Base-by-base conservation (phyloP, 208 protist genomes). In the Leishmania turanica region DNA sequence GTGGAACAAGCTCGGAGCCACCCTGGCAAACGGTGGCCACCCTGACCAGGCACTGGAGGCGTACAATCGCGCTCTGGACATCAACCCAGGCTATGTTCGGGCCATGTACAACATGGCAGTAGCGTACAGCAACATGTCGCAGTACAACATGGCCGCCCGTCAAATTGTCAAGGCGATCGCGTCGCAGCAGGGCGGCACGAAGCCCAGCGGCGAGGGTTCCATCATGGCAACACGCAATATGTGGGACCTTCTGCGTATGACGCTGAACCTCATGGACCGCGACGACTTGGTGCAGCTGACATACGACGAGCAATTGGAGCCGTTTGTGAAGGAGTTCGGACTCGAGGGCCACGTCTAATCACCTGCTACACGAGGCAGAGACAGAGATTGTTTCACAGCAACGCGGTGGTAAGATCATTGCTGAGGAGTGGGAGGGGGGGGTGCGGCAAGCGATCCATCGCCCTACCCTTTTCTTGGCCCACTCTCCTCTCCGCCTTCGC, bases 1-100 rank as follows among this genome's bases (percentile, higher is more conserved):
- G 75, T 98, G 96, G 94, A 98, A 98, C 87, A 97, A 97, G 90
- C 88, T 98, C 42, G 96, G 96, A 27, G 96, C 96, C 13, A 95
- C 96, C 51, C 88, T 97, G 53, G 96, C 96, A 37, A 98, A 98
- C 77, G 90, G 89, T 21, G 90, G 89, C 80, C 81, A 88, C 56
- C 83, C 90, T 11, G 84, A 91, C 27, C 89, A 97, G 73, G 96
- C 96, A 3, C 84, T 98, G 42, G 91, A 92, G 60, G 94, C 94
- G 45, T 98, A 98, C 88, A 93, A 93, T 64, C 85, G 80, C 45
- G 94, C 96, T 17, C 89, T 98, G 31, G 93, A 97, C 82, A 92
- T 98, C 80, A 97, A 96, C 84, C 96, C 96, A 19, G 92, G 91
- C 64, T 97, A 96, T 81, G 94, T 97, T 66, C 86, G 96, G 3